These are phyloP conservation scores for Hymenochaete sp. DNA, from an alignment of 1,284 basidiomycete species.

Conservation along the genomic window DNA sequence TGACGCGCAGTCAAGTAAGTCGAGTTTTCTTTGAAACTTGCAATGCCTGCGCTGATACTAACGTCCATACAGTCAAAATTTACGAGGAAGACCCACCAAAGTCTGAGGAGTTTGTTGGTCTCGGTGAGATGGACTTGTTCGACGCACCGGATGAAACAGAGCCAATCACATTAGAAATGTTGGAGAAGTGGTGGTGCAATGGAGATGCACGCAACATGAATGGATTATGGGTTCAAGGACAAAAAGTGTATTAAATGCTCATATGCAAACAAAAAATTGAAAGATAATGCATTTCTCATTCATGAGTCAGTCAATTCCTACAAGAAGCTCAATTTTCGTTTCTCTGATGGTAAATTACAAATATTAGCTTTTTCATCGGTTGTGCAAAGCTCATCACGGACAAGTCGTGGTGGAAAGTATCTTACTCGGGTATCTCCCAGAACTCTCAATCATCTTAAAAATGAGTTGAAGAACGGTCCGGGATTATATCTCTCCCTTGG, in stretches of 20 bases:
- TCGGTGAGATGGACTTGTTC: conserved; percentile 65
- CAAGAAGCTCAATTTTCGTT: no score
- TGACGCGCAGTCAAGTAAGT: conserved; percentile 69
- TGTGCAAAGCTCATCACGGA: background rate
- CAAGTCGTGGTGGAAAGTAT: background rate
- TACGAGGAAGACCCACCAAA: conserved; percentile 35
- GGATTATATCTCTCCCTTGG: background rate
- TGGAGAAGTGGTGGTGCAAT: conserved; percentile 86
- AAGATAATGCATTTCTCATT: no score
- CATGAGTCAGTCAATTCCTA: no score
- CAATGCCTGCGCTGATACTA: conserved; percentile 2
- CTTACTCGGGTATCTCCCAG: background rate
- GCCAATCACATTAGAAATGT: conserved; percentile 40
- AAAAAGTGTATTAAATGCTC: no score
- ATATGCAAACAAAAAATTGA: no score
- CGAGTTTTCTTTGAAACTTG: conserved; percentile 3
- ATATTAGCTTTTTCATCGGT: no score
- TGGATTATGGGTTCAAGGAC: conserved; percentile 70
- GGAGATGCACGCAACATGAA: conserved; percentile 61
- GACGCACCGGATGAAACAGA: conserved; percentile 29
- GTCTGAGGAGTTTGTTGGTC: no score
- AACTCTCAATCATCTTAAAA: background rate
- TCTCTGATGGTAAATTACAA: no score
- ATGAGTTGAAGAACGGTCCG: background rate
- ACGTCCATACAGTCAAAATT: conserved; percentile 37